Percentiles rank a stretch among this genome's conserved stretches.
Evolutionary conservation across 495 filamentous ascomycete genomes (phyloP).

Genomic region (Penicillium bialowiezense): DNA sequence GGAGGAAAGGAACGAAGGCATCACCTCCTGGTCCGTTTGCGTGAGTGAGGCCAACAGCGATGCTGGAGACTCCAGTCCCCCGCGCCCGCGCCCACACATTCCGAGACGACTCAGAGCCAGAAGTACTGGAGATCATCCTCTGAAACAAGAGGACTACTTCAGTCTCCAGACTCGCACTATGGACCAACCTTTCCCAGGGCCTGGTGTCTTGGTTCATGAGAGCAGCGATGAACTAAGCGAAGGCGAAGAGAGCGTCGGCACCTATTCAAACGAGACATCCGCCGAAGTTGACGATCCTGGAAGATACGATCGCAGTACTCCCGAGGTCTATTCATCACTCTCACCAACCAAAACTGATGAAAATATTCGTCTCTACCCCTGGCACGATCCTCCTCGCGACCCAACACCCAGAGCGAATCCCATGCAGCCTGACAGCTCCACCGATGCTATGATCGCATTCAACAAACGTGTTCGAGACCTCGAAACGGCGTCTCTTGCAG

Average conservation of each 20-base stretch:
- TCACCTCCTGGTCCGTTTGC: constrained; percentile 41
- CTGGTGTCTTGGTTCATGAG: constrained; percentile 45
- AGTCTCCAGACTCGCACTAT: constrained; percentile 21
- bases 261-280: constrained; percentile 30
- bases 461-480: constrained; percentile 40
- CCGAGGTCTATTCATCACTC: constrained; percentile 23
- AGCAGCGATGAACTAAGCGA: constrained; percentile 41
- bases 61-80: constrained; percentile 23
- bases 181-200: constrained; percentile 39
- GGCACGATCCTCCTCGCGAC: constrained; percentile 40
- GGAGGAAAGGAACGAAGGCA: constrained; percentile 43
- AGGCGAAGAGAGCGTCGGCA: constrained; percentile 17
- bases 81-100: constrained; percentile 19
- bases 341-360: constrained; percentile 18
- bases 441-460: constrained; percentile 45
- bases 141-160: constrained; percentile 43
- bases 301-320: constrained; percentile 25
- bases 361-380: constrained; percentile 35
- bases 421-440: constrained; percentile 44
- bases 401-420: constrained; percentile 27
- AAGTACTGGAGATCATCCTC: constrained; percentile 44
- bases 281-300: constrained; percentile 28
- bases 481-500: constrained; percentile 57
- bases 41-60: constrained; percentile 44
- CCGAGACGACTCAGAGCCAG: constrained; percentile 39